Base-by-base conservation (phyloP, 257 asterid genomes). In the Solanum bukasovii region DNA sequence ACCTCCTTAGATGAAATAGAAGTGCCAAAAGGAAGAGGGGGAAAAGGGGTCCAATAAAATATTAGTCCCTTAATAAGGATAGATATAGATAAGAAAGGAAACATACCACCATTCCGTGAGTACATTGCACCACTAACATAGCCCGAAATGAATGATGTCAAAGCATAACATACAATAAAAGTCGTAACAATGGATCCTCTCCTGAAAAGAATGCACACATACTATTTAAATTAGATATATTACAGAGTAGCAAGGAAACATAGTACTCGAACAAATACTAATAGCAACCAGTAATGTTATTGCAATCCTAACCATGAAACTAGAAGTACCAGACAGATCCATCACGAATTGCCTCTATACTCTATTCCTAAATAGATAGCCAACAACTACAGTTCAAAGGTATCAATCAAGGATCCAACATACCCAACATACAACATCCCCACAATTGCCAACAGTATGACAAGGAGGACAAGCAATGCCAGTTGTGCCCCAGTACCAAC, bases 341-440 rank as follows among this genome's bases (percentile, higher is more conserved):
- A 44, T 27, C 67, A 81, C 5, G 18, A 79, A 46, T 46, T 46
- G 25, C 27, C 67, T 63, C 65, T 44, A 29, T 82, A 82, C 67
- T 31, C 70, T 82, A 82, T 40, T 82, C 86, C 86, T 29, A 49
- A 52, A 82, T 29, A 31, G 61, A 82, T 82, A 29, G 86, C 11
- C 44, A 81, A 81, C 68, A 82, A 49, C 70, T 49, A 49, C 16
- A 82, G 70, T 49, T 49, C 42, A 82, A 79, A 49, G 44, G 44
- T 49, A 29, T 33, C 65, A 25, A 44, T 79, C 40, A 31, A 49
- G 70, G 56, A 46, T 82, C 63, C 40, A 83, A 82, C 95, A 90
- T 93, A 93, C 98, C 95, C 98, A 49, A 93, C 87, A 85, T 93
- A 93, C 77, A 93, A 84, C 94, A 91, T 93, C 87, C 94, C 94